Percentiles rank a stretch among this genome's conserved stretches.
These are phyloP conservation scores for Parasarocladium wereldwijsianum DNA, from an alignment of 2,329 filamentous ascomycete species.

Conservation along the genomic window DNA sequence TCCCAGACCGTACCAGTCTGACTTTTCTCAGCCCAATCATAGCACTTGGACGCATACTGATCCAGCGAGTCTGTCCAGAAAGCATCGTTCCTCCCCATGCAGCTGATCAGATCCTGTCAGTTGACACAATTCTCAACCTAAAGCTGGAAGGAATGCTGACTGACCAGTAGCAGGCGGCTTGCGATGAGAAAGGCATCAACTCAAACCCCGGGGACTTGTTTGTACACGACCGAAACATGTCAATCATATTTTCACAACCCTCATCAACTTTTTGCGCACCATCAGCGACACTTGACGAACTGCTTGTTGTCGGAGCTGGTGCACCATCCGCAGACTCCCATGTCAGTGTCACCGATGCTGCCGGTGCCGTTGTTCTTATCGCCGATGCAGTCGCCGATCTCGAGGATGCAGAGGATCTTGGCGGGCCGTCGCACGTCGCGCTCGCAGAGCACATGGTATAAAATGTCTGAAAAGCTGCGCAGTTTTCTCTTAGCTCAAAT, in stretches of 20 bases:
- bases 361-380: not conserved
- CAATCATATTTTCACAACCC: conserved; percentile 14
- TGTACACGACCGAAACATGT: conserved; percentile 13
- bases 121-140: too few relatives aligned
- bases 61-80: conserved; percentile 17
- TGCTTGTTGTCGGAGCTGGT: not conserved
- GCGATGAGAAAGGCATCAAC: conserved; percentile 11
- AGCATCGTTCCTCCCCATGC: too few relatives aligned
- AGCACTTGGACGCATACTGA: conserved; percentile 15
- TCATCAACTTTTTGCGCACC: conserved; percentile 9
- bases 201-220: conserved; percentile 11
- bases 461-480: too few relatives aligned
- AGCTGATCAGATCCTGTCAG: too few relatives aligned
- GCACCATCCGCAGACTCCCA: too few relatives aligned
- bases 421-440: not conserved
- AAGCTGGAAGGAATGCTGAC: too few relatives aligned
- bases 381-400: too few relatives aligned
- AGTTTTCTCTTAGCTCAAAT: not conserved
- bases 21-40: conserved; percentile 14
- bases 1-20: conserved; percentile 12
- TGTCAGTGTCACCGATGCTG: not conserved
- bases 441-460: not conserved
- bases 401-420: not conserved
- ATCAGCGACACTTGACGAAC: conserved; percentile 5
- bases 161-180: conserved; percentile 19